phyloP scores from a whole-genome alignment of 2,329 filamentous ascomycete species.

The Penicillium fuscoglaucum region DNA sequence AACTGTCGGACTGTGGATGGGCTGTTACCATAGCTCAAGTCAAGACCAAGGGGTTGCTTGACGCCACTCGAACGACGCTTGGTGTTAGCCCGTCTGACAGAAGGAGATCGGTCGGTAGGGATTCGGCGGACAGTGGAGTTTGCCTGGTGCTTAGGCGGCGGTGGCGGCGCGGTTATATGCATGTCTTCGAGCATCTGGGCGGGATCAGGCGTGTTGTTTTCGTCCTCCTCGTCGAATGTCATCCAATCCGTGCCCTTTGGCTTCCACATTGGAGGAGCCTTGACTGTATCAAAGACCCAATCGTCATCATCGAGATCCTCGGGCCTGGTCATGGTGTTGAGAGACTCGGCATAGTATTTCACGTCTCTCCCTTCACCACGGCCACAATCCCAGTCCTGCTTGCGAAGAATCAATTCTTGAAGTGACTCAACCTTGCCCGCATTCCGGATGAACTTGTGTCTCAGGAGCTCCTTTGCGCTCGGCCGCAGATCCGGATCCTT shows the following conservation, averaged over 20 bases:
- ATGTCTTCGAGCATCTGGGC: conserved; percentile 44
- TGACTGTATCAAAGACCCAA: conserved; percentile 96
- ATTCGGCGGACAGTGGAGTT: conserved; percentile 56
- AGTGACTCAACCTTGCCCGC: conserved; percentile 86
- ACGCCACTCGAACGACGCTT: conserved; percentile 51
- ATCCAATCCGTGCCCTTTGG: conserved; percentile 54
- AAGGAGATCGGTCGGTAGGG: conserved; percentile 49
- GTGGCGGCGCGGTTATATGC: conserved; percentile 47
- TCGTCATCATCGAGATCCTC: conserved; percentile 75
- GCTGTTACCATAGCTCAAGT: conserved; percentile 91
- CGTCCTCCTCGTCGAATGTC: conserved; percentile 36
- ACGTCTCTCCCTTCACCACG: conserved; percentile 68
- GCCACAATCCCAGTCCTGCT: conserved; percentile 77
- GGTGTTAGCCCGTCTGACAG: conserved; percentile 39
- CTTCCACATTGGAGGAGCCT: conserved; percentile 62
- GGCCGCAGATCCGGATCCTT: conserved; percentile 87
- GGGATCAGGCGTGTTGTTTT: conserved; percentile 25
- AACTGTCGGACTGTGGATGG: conserved; percentile 91
- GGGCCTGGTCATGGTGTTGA: conserved; percentile 63
- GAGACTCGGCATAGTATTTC: conserved; percentile 90
- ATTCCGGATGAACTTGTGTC: conserved; percentile 81
- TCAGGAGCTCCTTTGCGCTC: conserved; percentile 80
- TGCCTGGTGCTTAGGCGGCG: conserved; percentile 53
- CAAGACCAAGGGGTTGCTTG: conserved; percentile 79
- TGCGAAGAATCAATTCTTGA: conserved; percentile 79